phyloP scores from a whole-genome alignment of 768 basidiomycete genomes.

The Podaxis rugospora region DNA sequence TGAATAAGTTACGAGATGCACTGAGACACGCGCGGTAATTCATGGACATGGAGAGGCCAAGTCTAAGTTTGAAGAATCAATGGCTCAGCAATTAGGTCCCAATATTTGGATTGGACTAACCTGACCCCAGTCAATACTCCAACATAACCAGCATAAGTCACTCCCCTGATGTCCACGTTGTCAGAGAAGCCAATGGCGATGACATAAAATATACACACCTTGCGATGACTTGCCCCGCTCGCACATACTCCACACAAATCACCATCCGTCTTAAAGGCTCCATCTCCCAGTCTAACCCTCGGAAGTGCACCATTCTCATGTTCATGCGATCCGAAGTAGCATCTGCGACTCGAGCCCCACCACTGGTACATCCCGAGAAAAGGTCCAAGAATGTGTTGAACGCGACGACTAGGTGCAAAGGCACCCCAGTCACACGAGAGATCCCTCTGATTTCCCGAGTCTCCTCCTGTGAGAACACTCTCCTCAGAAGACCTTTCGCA shows the following conservation, averaged over 20 bases:
- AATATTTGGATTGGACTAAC: slow-evolving; percentile 12
- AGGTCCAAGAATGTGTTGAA: slow-evolving; percentile 36
- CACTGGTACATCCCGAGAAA: slow-evolving; percentile 35
- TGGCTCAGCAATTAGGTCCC: neutral
- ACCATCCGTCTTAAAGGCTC: slow-evolving; percentile 28
- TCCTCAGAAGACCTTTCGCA: slow-evolving; percentile 22
- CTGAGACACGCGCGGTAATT: slow-evolving; percentile 26
- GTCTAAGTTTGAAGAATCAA: neutral
- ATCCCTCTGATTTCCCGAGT: slow-evolving; percentile 31
- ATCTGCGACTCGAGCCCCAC: slow-evolving; percentile 24
- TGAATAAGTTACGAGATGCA: slow-evolving; percentile 18
- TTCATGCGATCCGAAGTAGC: slow-evolving; percentile 12
- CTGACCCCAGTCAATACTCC: slow-evolving; percentile 35
- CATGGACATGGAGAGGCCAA: slow-evolving; percentile 31
- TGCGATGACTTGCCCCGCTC: slow-evolving; percentile 27
- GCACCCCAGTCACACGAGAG: slow-evolving; percentile 22
- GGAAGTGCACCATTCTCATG: slow-evolving; percentile 29
- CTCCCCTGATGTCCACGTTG: slow-evolving; percentile 18
- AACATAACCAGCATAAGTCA: slow-evolving; percentile 36
- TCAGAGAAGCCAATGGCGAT: neutral
- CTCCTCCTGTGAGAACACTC: slow-evolving; percentile 26
- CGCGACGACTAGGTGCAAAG: slow-evolving; percentile 30
- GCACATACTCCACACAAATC: slow-evolving; percentile 30
- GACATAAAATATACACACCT: slow-evolving; percentile 18
- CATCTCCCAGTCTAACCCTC: slow-evolving; percentile 36